phyloP scores from a whole-genome alignment of 1,139 yeast genomes.

The Debaryomyces subglobosus region DNA sequence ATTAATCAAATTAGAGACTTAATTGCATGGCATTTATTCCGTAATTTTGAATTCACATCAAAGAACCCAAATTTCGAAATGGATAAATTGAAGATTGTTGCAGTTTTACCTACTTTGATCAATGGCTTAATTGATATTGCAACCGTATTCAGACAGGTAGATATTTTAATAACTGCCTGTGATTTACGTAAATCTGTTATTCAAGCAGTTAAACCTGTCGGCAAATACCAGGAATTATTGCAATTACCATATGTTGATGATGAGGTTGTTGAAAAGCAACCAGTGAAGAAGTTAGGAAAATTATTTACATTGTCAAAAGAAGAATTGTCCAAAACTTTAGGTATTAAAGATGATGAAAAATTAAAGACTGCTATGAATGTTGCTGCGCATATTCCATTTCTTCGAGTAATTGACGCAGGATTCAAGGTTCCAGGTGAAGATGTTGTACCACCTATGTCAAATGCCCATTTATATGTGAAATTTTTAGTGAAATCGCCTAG shows the following conservation, averaged over 20 bases:
- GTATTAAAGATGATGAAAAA: slow-evolving; percentile 50
- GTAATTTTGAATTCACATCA: slow-evolving; percentile 38
- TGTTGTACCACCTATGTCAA: slow-evolving; percentile 73
- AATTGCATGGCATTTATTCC: slow-evolving; percentile 58
- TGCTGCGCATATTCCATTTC: slow-evolving; percentile 68
- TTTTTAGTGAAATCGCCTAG: slow-evolving; percentile 73
- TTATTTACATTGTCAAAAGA: slow-evolving; percentile 58
- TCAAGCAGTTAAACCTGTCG: slow-evolving; percentile 73
- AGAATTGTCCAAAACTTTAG: slow-evolving; percentile 59
- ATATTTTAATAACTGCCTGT: slow-evolving; percentile 60
- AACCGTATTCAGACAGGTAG: slow-evolving; percentile 73
- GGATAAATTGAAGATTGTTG: slow-evolving; percentile 58
- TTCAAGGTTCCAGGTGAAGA: slow-evolving; percentile 90
- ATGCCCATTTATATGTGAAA: slow-evolving; percentile 74
- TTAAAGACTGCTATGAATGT: slow-evolving; percentile 55
- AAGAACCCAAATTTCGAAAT: slow-evolving; percentile 30
- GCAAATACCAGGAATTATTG: slow-evolving; percentile 62
- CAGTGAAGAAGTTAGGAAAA: slow-evolving; percentile 66
- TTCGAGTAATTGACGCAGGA: slow-evolving; percentile 70
- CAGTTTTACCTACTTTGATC: slow-evolving; percentile 67
- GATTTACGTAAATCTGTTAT: slow-evolving; percentile 73
- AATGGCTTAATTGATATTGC: slow-evolving; percentile 82
- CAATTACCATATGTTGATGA: slow-evolving; percentile 79
- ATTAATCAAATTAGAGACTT: slow-evolving; percentile 52
- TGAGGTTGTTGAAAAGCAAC: slow-evolving; percentile 44